Base-by-base conservation (phyloP, 2,329 filamentous ascomycete species). In the Cadophora gregata region DNA sequence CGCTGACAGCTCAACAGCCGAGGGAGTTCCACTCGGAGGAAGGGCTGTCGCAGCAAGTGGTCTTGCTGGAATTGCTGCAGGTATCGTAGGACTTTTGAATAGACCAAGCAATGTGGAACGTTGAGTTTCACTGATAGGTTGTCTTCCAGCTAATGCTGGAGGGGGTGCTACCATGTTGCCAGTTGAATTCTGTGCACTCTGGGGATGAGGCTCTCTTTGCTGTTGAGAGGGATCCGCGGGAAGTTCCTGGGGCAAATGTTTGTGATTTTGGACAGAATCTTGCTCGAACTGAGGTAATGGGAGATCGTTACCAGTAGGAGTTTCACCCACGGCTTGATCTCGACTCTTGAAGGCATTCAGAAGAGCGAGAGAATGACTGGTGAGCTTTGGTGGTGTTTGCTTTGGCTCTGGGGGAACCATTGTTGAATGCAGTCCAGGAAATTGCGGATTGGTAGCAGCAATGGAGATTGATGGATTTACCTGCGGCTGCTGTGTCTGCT, bases 281-380 rank as follows among this genome's bases (percentile, higher is more conserved):
- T 71, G 67, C 12, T 61, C 58, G 45, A 56, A 70, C 29, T 61
- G 68, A 64, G 66, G 64, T 36, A 72, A 53, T 48, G 71, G 68
- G 16, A 69, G 64, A 29, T 72, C 64, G 42, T 59, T 69, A n/a
- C 67, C 25, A 25, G 50, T 45, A 58, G 63, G 59, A 58, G 45
- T 24, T 29, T 64, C 65, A 47, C 59, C 63, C 38, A 50, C 61
- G 12, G 63, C 67, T 55, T 67, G 64, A 68, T 76, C 75, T 16
- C 67, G 72, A 45, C 56, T 70, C 59, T 76, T 84, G 74, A 84
- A 83, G 0, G 80, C 80, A 69, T 81, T 81, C 25, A 84, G 76
- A 19, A 84, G 77, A 10, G 79, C 77, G 69, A 82, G 76, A 3
- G 81, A 82, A 59, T 82, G 80, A 10, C 78, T 79, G 42, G 77